Evolutionary conservation across 441 rosid species (phyloP).

Genomic region (Pelargonium fulgidum): DNA sequence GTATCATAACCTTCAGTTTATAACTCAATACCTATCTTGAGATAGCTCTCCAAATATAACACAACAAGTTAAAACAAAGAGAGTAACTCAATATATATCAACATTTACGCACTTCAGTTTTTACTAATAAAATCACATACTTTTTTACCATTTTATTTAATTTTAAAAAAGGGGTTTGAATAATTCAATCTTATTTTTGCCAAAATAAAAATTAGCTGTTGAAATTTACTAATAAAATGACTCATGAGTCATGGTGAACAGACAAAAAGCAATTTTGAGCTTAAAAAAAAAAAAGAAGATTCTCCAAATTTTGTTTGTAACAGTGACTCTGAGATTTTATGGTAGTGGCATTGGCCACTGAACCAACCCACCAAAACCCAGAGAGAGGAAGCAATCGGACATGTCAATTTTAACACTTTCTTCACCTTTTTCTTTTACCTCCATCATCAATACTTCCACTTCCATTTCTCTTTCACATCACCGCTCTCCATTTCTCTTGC

Average conservation of each 20-base stretch:
- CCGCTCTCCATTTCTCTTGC: constrained; percentile 11
- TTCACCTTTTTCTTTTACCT: constrained; percentile 13
- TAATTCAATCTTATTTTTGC: too few relatives aligned
- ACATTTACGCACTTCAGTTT: too few relatives aligned
- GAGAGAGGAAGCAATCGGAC: neutral
- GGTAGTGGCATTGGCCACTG: constrained; percentile 1
- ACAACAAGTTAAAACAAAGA: too few relatives aligned
- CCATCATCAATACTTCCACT: neutral
- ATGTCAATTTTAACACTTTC: constrained; percentile 17
- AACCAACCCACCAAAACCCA: constrained; percentile 1
- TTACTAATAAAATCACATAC: too few relatives aligned
- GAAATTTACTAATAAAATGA: constrained; percentile 4
- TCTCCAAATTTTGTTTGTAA: neutral
- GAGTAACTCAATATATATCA: too few relatives aligned
- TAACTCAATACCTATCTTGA: too few relatives aligned
- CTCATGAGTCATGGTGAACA: neutral
- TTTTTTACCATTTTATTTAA: too few relatives aligned
- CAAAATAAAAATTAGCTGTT: neutral
- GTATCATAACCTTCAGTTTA: too few relatives aligned
- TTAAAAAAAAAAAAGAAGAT: neutral
- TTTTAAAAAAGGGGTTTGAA: too few relatives aligned
- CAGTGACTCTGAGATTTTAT: neutral
- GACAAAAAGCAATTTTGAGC: constrained; percentile 1
- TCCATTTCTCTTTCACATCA: constrained; percentile 12
- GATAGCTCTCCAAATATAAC: too few relatives aligned